Evolutionary conservation across 2,329 filamentous ascomycete species (phyloP).

Genomic region (Aspergillus thermomutatus): DNA sequence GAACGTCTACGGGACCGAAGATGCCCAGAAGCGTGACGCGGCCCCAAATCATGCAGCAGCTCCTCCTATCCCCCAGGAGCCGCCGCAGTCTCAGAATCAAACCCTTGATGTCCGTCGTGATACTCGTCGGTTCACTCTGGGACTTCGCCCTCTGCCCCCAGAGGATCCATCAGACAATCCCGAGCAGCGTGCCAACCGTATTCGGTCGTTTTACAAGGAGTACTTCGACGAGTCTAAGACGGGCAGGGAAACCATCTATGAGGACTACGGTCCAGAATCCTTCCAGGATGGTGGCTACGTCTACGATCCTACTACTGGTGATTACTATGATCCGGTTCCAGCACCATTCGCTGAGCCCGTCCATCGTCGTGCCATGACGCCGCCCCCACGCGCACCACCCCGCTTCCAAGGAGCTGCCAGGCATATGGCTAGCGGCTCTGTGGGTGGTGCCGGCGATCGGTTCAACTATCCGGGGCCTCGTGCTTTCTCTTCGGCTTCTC

Average conservation of each 20-base stretch:
- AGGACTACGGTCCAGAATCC: conserved; percentile 71
- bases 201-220: conserved; percentile 98
- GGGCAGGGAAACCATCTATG: conserved; percentile 59
- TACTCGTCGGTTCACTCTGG: conserved; percentile 55
- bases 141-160: conserved; percentile 79
- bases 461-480: conserved; percentile 47
- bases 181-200: conserved; percentile 90
- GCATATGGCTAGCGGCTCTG: conserved; percentile 47
- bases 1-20: conserved; percentile 26
- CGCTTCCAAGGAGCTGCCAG: conserved; percentile 48
- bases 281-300: conserved; percentile 58
- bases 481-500: conserved; percentile 63
- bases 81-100: conserved; percentile 19
- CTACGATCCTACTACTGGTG: conserved; percentile 50
- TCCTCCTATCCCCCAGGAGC: conserved; percentile 24
- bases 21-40: conserved; percentile 16
- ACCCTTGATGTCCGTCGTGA: conserved; percentile 34
- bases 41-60: conserved; percentile 11
- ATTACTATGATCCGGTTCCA: conserved; percentile 30
- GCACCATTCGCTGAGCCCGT: conserved; percentile 78
- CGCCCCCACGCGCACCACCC: conserved; percentile 69
- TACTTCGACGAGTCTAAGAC: conserved; percentile 86
- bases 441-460: conserved; percentile 30
- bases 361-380: conserved; percentile 90
- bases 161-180: conserved; percentile 86